These are phyloP conservation scores for Blastomyces gilchristii DNA, from an alignment of 2,329 filamentous ascomycete species.

Conservation along the genomic window DNA sequence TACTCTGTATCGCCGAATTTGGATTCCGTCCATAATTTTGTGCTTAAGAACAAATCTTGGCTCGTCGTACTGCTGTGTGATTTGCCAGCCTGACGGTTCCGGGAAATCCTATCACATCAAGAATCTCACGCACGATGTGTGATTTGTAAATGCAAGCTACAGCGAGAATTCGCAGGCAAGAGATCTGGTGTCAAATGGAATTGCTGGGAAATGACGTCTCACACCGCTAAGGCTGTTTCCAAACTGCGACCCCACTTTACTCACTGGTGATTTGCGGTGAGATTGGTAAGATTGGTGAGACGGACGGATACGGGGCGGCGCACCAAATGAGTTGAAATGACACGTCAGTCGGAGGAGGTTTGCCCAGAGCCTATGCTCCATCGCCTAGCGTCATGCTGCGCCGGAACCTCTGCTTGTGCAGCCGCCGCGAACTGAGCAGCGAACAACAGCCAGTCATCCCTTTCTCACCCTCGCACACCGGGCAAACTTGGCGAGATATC, in stretches of 20 bases:
- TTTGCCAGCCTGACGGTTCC: neutral
- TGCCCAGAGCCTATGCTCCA: neutral
- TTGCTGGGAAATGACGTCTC: neutral
- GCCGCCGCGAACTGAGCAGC: neutral
- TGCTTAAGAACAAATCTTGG: neutral
- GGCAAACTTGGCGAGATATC: slow-evolving; percentile 1
- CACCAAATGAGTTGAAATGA: neutral
- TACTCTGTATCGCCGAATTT: neutral
- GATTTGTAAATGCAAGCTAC: slow-evolving; percentile 7
- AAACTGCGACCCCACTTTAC: neutral
- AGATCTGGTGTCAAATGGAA: slow-evolving; percentile 1
- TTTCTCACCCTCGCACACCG: neutral
- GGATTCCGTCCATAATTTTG: neutral
- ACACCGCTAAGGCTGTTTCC: neutral
- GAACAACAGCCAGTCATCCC: slow-evolving; percentile 6
- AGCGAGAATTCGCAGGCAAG: neutral
- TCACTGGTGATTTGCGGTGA: neutral
- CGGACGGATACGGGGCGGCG: neutral
- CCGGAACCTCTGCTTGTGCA: slow-evolving; percentile 4
- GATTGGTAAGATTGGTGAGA: neutral
- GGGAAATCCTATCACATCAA: neutral
- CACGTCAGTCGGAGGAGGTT: slow-evolving; percentile 6
- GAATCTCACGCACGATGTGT: neutral
- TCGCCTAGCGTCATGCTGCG: neutral
- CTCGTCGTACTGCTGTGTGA: neutral